Conservation (phyloP, 2,329 filamentous ascomycete genomes). For the Cladophialophora psammophila region DNA sequence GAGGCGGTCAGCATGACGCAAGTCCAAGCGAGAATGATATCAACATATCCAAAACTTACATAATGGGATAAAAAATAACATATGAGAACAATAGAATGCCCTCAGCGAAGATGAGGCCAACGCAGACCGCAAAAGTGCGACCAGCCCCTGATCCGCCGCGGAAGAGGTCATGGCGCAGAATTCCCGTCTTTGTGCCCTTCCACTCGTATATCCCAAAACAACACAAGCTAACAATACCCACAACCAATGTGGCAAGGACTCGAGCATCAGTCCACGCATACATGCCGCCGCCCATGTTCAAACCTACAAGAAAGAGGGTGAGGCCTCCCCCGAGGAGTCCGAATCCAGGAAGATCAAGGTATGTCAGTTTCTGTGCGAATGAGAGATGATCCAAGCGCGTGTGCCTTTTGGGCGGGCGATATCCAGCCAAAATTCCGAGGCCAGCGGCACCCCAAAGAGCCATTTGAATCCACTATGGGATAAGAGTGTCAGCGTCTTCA, state of each 20-base stretch:
- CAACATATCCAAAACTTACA: slow-evolving; percentile 21
- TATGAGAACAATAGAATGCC: slow-evolving; percentile 25
- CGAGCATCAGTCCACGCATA: slow-evolving; percentile 26
- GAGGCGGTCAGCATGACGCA: neutral
- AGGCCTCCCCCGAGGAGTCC: slow-evolving; percentile 24
- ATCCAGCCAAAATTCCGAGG: slow-evolving; percentile 18
- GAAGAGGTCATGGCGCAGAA: slow-evolving; percentile 30
- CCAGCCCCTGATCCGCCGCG: neutral
- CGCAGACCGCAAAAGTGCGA: slow-evolving; percentile 27
- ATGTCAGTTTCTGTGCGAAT: slow-evolving; percentile 16
- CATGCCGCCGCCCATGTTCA: slow-evolving; percentile 25
- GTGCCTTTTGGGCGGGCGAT: slow-evolving; percentile 27
- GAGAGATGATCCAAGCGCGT: slow-evolving; percentile 23
- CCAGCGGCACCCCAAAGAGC: slow-evolving; percentile 23
- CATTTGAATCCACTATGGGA: slow-evolving; percentile 29
- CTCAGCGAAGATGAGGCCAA: slow-evolving; percentile 28
- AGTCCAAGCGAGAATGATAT: neutral
- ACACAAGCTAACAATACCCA: slow-evolving; percentile 17
- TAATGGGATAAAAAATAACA: slow-evolving; percentile 31
- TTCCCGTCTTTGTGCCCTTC: slow-evolving; percentile 29
- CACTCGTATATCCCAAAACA: slow-evolving; percentile 29
- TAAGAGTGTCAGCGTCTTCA: neutral
- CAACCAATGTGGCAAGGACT: slow-evolving; percentile 16
- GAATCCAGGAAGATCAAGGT: slow-evolving; percentile 22
- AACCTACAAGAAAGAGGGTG: slow-evolving; percentile 21